Conservation (phyloP, 2,329 filamentous ascomycete species). For the Gaeumannomyces tritici region DNA sequence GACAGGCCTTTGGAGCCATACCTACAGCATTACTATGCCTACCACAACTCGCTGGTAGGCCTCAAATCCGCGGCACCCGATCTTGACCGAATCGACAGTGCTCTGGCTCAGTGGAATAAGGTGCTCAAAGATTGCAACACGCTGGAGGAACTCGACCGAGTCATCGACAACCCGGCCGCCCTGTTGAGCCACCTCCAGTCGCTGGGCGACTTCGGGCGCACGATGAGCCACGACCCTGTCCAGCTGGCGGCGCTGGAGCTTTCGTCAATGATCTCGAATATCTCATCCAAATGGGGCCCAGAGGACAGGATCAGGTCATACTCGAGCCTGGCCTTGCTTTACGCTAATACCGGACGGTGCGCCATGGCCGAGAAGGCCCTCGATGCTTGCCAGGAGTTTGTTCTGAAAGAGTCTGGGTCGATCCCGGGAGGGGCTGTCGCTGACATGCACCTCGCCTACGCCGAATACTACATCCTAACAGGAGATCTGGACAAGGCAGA, state of each 20-base stretch:
- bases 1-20: slow-evolving; percentile 34
- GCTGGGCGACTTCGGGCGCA: slow-evolving; percentile 38
- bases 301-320: slow-evolving; percentile 35
- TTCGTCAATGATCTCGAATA: slow-evolving; percentile 29
- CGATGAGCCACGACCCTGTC: slow-evolving; percentile 37
- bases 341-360: slow-evolving; percentile 42
- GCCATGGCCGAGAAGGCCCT: slow-evolving; percentile 43
- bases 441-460: slow-evolving; percentile 58
- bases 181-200: slow-evolving; percentile 41
- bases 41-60: slow-evolving; percentile 32
- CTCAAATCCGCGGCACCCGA: slow-evolving; percentile 22
- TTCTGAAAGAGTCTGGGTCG: slow-evolving; percentile 25
- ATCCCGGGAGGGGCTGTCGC: slow-evolving; percentile 30
- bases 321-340: slow-evolving; percentile 40
- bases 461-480: slow-evolving; percentile 63
- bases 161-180: slow-evolving; percentile 38
- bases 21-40: slow-evolving; percentile 36
- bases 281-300: slow-evolving; percentile 17
- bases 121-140: slow-evolving; percentile 29
- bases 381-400: slow-evolving; percentile 43
- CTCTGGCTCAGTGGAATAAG: slow-evolving; percentile 33
- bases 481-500: slow-evolving; percentile 55
- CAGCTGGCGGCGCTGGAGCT: slow-evolving; percentile 38
- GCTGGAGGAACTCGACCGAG: slow-evolving; percentile 28
- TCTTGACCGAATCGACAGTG: slow-evolving; percentile 20